Percentiles rank a stretch among this genome's conserved stretches.
phyloP scores from a whole-genome alignment of 345 rosid species.

The Populus simonii region DNA sequence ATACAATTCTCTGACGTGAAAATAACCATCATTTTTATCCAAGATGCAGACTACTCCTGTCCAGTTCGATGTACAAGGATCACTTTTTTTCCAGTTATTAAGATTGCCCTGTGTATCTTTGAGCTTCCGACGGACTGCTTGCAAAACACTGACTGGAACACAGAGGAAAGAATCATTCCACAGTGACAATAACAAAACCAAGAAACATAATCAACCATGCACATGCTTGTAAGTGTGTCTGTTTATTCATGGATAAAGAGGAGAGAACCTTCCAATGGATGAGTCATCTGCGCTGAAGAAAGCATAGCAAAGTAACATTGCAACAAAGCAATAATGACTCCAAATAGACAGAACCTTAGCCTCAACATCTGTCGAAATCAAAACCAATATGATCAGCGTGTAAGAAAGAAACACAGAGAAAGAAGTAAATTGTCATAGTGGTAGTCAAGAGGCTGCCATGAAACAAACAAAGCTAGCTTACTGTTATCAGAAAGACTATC shows the following conservation, averaged over 20 bases:
- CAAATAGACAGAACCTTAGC: not conserved
- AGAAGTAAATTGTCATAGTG: not conserved
- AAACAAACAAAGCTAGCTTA: too few relatives aligned
- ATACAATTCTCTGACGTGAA: slow-evolving; percentile 18
- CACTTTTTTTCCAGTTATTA: not conserved
- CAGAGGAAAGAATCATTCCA: not conserved
- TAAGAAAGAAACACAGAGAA: not conserved
- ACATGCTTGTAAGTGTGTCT: not conserved
- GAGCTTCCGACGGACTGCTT: not conserved
- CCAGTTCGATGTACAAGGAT: slow-evolving; percentile 17
- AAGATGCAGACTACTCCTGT: not conserved
- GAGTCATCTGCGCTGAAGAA: not conserved
- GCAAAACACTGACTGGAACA: slow-evolving; percentile 10
- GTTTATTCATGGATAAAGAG: not conserved
- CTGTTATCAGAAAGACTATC: too few relatives aligned
- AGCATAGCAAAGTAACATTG: not conserved
- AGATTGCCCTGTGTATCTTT: not conserved
- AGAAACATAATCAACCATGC: not conserved
- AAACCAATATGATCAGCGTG: too few relatives aligned
- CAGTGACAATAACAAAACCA: too few relatives aligned
- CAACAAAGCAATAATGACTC: not conserved
- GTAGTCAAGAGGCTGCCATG: too few relatives aligned
- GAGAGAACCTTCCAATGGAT: not conserved
- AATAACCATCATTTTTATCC: not conserved
- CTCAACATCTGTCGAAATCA: not conserved